phyloP scores from a whole-genome alignment of 129 eudicot genomes.

The Arctium lappa region DNA sequence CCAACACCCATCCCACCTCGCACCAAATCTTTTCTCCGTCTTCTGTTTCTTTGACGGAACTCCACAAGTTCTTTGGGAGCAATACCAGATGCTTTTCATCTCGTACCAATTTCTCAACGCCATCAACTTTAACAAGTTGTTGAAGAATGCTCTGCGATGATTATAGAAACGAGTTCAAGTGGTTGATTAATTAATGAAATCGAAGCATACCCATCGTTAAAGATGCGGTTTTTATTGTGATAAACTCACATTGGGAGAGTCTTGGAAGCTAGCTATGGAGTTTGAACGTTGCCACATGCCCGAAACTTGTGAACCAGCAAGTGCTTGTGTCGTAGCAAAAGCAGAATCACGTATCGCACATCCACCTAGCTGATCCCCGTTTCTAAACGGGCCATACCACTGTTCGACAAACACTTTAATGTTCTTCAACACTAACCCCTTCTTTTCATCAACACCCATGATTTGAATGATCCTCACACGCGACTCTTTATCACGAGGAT shows the following conservation, averaged over 20 bases:
- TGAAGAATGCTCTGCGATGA: conserved; percentile 42
- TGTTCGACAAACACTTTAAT: conserved; percentile 82
- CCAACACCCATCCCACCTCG: conserved; percentile 89
- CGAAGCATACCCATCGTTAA: neutral
- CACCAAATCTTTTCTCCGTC: conserved; percentile 51
- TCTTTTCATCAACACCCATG: conserved; percentile 40
- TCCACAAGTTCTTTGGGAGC: conserved; percentile 89
- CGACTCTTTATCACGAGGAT: conserved; percentile 71
- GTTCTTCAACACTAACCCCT: conserved; percentile 31
- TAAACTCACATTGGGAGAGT: conserved; percentile 44
- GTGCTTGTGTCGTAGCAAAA: conserved; percentile 66
- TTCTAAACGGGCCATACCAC: conserved; percentile 97
- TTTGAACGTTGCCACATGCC: conserved; percentile 61
- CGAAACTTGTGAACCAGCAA: conserved; percentile 44
- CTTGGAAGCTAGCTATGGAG: conserved; percentile 48
- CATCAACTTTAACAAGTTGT: conserved; percentile 37
- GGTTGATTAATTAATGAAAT: conserved; percentile 1
- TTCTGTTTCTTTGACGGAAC: conserved; percentile 47
- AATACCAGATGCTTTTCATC: conserved; percentile 41
- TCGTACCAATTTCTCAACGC: conserved; percentile 32
- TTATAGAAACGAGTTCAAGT: neutral
- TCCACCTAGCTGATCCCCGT: conserved; percentile 92
- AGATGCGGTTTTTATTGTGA: neutral
- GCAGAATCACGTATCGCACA: conserved; percentile 91
- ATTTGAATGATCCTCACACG: conserved; percentile 74